These are phyloP conservation scores for Cryphonectria naterciae DNA, from an alignment of 2,329 filamentous ascomycete species.

Conservation along the genomic window DNA sequence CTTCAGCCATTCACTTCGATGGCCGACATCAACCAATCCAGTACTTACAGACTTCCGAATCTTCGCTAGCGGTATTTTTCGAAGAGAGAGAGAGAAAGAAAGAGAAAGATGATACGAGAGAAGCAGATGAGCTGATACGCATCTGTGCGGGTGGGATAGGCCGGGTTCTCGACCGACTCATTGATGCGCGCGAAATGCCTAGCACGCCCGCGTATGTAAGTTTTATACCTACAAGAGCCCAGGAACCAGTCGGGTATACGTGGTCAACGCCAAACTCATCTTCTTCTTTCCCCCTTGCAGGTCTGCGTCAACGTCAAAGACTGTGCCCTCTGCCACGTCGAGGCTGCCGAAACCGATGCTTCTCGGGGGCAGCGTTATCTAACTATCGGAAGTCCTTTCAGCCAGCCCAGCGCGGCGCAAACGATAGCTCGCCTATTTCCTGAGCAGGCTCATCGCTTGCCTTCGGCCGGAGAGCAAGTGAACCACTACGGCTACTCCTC, in stretches of 20 bases:
- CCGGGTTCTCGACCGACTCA: conserved; percentile 6
- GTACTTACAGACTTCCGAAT: no score
- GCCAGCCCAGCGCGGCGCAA: background rate
- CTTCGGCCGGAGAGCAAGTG: background rate
- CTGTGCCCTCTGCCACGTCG: conserved; percentile 5
- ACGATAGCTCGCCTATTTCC: conserved; percentile 3
- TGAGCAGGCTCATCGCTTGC: conserved; percentile 4
- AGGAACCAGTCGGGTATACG: no score
- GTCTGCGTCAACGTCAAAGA: conserved; percentile 10
- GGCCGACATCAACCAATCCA: conserved; percentile 10
- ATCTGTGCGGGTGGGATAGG: background rate
- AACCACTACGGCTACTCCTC: conserved; percentile 2
- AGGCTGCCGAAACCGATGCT: background rate
- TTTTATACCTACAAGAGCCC: no score
- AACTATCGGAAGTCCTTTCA: conserved; percentile 5
- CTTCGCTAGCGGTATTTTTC: no score
- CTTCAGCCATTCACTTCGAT: conserved; percentile 5
- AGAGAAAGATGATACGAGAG: background rate
- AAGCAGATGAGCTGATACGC: background rate
- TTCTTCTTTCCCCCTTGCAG: background rate
- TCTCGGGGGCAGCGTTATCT: conserved; percentile 6
- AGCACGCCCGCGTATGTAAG: background rate
- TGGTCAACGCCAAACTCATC: background rate
- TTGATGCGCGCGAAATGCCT: conserved; percentile 8
- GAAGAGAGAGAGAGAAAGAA: no score